Conservation (phyloP, 2,329 filamentous ascomycete genomes). For the Trichoderma oligosporum region DNA sequence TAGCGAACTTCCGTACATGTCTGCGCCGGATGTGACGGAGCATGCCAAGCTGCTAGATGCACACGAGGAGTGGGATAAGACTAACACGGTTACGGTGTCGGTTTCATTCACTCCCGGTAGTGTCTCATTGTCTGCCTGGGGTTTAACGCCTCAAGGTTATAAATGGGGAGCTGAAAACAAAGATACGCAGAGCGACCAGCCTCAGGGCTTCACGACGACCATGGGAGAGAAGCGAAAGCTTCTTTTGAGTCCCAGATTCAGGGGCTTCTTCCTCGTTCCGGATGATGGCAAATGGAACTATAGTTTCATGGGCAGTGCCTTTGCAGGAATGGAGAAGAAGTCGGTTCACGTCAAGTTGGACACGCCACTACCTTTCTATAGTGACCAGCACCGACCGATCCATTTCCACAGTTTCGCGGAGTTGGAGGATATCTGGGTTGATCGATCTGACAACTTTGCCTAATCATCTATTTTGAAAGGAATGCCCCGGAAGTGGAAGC, state of each 20-base stretch:
- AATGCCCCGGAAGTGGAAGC: background rate
- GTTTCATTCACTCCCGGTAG: conserved; percentile 96
- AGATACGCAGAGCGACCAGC: conserved; percentile 87
- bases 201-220: conserved; percentile 83
- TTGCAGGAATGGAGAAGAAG: conserved; percentile 86
- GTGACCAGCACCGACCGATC: conserved; percentile 82
- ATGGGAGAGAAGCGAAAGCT: conserved; percentile 97
- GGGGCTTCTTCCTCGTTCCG: conserved; percentile 93
- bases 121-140: conserved; percentile 91
- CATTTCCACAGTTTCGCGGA: conserved; percentile 98
- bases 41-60: conserved; percentile 85
- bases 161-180: conserved; percentile 97
- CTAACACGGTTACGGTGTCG: conserved; percentile 89
- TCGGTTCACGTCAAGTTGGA: conserved; percentile 89
- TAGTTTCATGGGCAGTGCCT: conserved; percentile 91
- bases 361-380: conserved; percentile 86
- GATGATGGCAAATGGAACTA: conserved; percentile 94
- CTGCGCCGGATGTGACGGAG: conserved; percentile 87
- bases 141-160: conserved; percentile 84
- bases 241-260: conserved; percentile 85
- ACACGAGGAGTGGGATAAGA: conserved; percentile 63
- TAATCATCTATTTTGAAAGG: conserved; percentile 41
- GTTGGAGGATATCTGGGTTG: conserved; percentile 94
- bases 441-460: conserved; percentile 88
- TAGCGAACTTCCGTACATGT: conserved; percentile 96